These are phyloP conservation scores for Avicennia marina DNA, from an alignment of 257 asterid species.

Conservation along the genomic window DNA sequence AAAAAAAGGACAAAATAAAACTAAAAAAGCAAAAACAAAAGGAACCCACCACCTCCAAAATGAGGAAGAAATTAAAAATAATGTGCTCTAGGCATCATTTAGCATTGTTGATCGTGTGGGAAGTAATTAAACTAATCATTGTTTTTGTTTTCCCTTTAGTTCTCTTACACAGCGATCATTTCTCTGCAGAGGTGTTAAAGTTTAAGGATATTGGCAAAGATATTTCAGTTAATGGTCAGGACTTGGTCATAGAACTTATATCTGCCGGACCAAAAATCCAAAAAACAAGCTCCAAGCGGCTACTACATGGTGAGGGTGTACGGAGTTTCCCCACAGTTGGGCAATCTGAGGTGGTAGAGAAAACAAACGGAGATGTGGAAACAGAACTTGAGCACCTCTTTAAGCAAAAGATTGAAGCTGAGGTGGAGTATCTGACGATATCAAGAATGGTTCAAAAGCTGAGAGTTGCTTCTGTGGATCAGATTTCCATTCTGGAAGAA, in stretches of 20 bases:
- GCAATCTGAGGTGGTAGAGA: slow-evolving; percentile 33
- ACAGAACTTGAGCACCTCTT: slow-evolving; percentile 54
- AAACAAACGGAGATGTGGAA: slow-evolving; percentile 22
- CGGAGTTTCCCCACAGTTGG: slow-evolving; percentile 19
- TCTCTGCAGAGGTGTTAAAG: slow-evolving; percentile 40
- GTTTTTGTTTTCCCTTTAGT: background rate
- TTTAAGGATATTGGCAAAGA: slow-evolving; percentile 33
- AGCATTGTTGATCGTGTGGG: no score
- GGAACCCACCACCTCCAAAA: background rate
- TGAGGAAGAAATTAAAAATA: background rate
- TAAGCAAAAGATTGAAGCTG: slow-evolving; percentile 71
- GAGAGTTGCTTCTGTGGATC: slow-evolving; percentile 41
- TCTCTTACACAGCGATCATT: no score
- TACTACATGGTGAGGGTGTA: slow-evolving; percentile 15
- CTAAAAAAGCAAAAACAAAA: background rate
- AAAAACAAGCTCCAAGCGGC: slow-evolving; percentile 23
- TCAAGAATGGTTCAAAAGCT: slow-evolving; percentile 41
- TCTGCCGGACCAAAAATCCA: slow-evolving; percentile 15
- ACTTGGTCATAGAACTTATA: slow-evolving; percentile 13
- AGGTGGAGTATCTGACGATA: slow-evolving; percentile 52
- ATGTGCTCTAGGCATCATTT: background rate
- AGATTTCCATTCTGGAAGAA: slow-evolving; percentile 44
- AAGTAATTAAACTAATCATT: background rate
- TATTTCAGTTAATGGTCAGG: slow-evolving; percentile 28
- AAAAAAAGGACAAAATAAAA: background rate